Base-by-base conservation (phyloP, 2,329 filamentous ascomycete genomes). In the Daldinia sp. region DNA sequence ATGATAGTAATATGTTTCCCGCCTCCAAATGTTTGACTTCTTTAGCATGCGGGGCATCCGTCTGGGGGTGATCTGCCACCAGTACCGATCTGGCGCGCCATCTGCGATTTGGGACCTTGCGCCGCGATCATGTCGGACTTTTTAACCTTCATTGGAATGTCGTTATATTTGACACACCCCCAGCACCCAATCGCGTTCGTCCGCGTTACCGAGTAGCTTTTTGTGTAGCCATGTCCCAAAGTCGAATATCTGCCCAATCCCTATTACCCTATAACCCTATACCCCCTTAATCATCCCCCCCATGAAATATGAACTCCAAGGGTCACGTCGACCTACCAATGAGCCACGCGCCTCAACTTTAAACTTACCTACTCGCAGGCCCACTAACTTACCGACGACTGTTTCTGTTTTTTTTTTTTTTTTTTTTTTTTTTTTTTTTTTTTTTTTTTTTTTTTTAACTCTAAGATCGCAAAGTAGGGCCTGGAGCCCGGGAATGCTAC, bases 71-170 rank as follows among this genome's bases (percentile, higher is more conserved):
- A 70, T 72, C 71, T 71, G 56, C 66, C 20, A 59, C 64, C 62
- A 68, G 63, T 71, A 70, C 68, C 66, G 68, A 71, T 68, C 62
- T 65, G 44, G 66, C 55, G 30, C 56, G 37, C 55, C 62, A 63
- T 65, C 61, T 58, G n/a, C 64, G 64, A 67, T 66, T 68, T 64
- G 56, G 57, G 53, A 28, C 54, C 64, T 58, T 37, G 55, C 64
- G 65, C 65, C 63, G 51, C 57, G 9, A 60, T 67, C 59, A 67
- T 63, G 60, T 63, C 70, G 64, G 69, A 64, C 53, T 59, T 63
- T 69, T 63, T 61, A 63, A 53, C 69, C 67, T 28, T 65, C 64
- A 48, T 57, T 70, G 67, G 69, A 68, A 67, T 69, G 68, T 65
- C 53, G 66, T 69, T 71, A 59, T 46, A 59, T 37, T 59, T 37